Evolutionary conservation across 192 early-diverging fungal species (phyloP).

Genomic region (Umbelopsis vinacea): DNA sequence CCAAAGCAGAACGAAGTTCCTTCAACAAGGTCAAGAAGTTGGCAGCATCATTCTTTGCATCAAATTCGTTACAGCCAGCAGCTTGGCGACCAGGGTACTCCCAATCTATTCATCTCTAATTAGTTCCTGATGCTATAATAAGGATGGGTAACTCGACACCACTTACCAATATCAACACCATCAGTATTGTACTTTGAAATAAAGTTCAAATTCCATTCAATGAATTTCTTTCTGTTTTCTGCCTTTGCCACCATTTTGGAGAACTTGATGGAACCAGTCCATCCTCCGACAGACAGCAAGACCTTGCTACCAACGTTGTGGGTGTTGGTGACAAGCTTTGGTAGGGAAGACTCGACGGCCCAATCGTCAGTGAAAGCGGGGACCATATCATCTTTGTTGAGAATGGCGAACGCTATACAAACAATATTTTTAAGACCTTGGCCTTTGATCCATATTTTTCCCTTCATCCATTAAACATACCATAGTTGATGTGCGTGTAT

Average conservation of each 20-base stretch:
- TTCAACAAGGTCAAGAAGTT: constrained; percentile 61
- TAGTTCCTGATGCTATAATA: constrained; percentile 30
- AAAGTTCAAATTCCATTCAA: constrained; percentile 59
- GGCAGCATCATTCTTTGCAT: constrained; percentile 50
- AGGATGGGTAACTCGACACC: neutral
- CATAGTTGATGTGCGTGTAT: constrained; percentile 48
- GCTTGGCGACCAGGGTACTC: constrained; percentile 64
- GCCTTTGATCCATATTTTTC: too few relatives aligned
- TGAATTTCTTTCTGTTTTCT: constrained; percentile 56
- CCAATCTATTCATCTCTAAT: constrained; percentile 53
- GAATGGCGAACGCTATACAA: constrained; percentile 51
- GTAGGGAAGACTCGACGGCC: constrained; percentile 33
- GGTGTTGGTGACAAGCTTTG: constrained; percentile 49
- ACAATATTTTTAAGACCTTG: neutral
- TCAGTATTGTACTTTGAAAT: constrained; percentile 61
- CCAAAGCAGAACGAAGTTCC: constrained; percentile 54
- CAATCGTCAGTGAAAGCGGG: constrained; percentile 40
- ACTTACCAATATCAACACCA: constrained; percentile 62
- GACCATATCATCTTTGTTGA: constrained; percentile 47
- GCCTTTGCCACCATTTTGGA: constrained; percentile 57
- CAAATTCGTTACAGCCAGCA: constrained; percentile 59
- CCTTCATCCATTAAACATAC: constrained; percentile 16
- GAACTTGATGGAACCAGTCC: constrained; percentile 74
- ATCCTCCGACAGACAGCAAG: constrained; percentile 70
- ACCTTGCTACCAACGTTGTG: constrained; percentile 55